Conservation (phyloP, 768 basidiomycete genomes). For the Phaeotremella skinneri region DNA sequence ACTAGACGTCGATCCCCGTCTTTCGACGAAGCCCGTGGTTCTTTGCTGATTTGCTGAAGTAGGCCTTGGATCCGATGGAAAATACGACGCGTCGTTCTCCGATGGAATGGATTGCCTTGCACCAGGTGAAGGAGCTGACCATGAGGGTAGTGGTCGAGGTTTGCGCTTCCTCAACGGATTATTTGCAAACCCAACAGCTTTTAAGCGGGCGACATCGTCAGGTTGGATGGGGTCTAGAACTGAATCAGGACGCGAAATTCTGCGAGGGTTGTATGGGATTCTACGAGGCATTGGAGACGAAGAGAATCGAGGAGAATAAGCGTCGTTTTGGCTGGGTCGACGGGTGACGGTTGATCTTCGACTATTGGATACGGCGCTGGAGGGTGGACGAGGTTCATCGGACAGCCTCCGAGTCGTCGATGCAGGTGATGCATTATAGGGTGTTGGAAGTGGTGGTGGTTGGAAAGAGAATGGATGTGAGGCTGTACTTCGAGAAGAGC, state of each 20-base stretch:
- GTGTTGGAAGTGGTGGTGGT: slow-evolving; percentile 11
- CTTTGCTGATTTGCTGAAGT: slow-evolving; percentile 12
- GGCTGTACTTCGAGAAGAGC: slow-evolving; percentile 19
- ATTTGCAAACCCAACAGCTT: slow-evolving; percentile 19
- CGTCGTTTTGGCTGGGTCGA: slow-evolving; percentile 13
- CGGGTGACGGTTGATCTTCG: slow-evolving; percentile 10
- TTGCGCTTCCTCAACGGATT: slow-evolving; percentile 37
- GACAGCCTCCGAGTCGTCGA: slow-evolving; percentile 8
- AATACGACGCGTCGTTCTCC: slow-evolving; percentile 38
- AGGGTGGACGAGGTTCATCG: slow-evolving; percentile 7
- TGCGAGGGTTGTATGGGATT: slow-evolving; percentile 33
- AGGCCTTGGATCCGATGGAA: slow-evolving; percentile 25
- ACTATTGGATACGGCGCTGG: slow-evolving; percentile 4
- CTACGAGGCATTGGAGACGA: slow-evolving; percentile 23
- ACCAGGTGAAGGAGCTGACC: slow-evolving; percentile 34
- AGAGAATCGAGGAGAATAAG: slow-evolving; percentile 20
- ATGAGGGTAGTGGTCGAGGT: slow-evolving; percentile 31
- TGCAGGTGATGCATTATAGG: slow-evolving; percentile 8
- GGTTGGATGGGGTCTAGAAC: slow-evolving; percentile 31
- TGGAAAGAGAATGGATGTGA: slow-evolving; percentile 22
- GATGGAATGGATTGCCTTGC: slow-evolving; percentile 17
- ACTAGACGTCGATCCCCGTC: slow-evolving; percentile 13
- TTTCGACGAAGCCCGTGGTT: slow-evolving; percentile 16
- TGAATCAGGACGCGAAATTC: slow-evolving; percentile 18
- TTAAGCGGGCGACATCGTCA: slow-evolving; percentile 28